A percentile compares a stretch with the other conserved stretches of the same genome.
Conservation (phyloP, 2,329 filamentous ascomycete genomes). For the Fusarium keratoplasticum region DNA sequence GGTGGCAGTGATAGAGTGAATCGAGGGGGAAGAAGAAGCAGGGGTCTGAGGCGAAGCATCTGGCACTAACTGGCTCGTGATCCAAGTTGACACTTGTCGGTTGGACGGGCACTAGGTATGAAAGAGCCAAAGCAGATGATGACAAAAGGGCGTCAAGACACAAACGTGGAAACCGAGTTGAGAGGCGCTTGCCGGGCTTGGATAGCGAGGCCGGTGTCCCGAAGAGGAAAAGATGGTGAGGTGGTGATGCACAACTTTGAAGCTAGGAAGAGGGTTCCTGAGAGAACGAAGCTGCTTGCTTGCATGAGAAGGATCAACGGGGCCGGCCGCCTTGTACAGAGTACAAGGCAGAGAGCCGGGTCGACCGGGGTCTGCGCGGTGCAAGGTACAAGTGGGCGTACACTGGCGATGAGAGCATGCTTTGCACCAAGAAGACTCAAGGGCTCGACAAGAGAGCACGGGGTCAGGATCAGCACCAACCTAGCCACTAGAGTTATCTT, state of each 20-base stretch:
- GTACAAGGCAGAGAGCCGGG: slow-evolving; percentile 9
- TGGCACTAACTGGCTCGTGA: slow-evolving; percentile 40
- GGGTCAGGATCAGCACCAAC: neutral
- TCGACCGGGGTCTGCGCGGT: slow-evolving; percentile 18
- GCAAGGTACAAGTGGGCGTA: slow-evolving; percentile 18
- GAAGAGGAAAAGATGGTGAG: slow-evolving; percentile 30
- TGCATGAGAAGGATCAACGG: slow-evolving; percentile 32
- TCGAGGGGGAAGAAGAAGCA: neutral
- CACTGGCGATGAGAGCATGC: neutral
- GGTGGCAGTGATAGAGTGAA: slow-evolving; percentile 12
- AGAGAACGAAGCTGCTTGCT: slow-evolving; percentile 31
- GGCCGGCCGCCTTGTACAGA: slow-evolving; percentile 14
- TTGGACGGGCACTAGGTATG: slow-evolving; percentile 20
- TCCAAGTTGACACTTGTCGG: slow-evolving; percentile 34
- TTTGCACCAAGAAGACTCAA: slow-evolving; percentile 7
- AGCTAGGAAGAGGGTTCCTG: slow-evolving; percentile 18
- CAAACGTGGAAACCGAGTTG: slow-evolving; percentile 26
- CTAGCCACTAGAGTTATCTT: slow-evolving; percentile 8
- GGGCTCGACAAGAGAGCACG: neutral
- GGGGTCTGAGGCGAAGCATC: slow-evolving; percentile 37
- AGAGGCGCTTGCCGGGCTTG: slow-evolving; percentile 16
- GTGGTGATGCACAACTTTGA: slow-evolving; percentile 21
- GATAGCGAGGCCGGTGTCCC: slow-evolving; percentile 38
- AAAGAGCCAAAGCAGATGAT: slow-evolving; percentile 12
- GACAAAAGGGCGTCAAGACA: slow-evolving; percentile 14